Evolutionary conservation across 2,329 filamentous ascomycete species (phyloP).

Genomic region (Aspergillus calidoustus): DNA sequence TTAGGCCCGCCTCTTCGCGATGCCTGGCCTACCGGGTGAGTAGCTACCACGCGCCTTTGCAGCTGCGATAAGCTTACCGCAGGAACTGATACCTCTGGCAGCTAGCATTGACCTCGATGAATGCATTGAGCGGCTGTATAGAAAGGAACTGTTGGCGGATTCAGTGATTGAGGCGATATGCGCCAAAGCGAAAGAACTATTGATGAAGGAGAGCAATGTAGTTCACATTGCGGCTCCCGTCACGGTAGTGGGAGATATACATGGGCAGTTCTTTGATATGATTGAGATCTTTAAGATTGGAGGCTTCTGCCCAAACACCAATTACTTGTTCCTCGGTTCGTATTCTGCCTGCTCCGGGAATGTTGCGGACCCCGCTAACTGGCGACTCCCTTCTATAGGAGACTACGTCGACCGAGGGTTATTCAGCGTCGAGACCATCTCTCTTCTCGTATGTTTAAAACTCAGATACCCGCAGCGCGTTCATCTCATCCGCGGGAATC

Average conservation of each 20-base stretch:
- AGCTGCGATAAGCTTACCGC: not conserved
- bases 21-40: constrained; percentile 53
- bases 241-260: constrained; percentile 97
- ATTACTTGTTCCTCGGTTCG: constrained; percentile 93
- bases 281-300: constrained; percentile 99
- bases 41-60: constrained; percentile 8
- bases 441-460: constrained; percentile 94
- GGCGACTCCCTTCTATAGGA: constrained; percentile 57
- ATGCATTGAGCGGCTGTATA: constrained; percentile 95
- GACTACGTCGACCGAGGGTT: constrained; percentile 98
- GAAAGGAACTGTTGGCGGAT: constrained; percentile 94
- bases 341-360: not conserved
- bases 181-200: constrained; percentile 96
- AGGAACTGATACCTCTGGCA: constrained; percentile 44
- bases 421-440: constrained; percentile 98
- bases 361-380: constrained; percentile 12
- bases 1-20: constrained; percentile 29
- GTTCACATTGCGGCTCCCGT: constrained; percentile 95
- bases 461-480: constrained; percentile 95
- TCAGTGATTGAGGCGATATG: constrained; percentile 99
- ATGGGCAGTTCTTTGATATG: constrained; percentile 98
- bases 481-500: constrained; percentile 94
- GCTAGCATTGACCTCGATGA: constrained; percentile 97
- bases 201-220: constrained; percentile 99
- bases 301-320: constrained; percentile 95